Base-by-base conservation (phyloP, 2,329 filamentous ascomycete genomes). In the Zymoseptoria tritici region DNA sequence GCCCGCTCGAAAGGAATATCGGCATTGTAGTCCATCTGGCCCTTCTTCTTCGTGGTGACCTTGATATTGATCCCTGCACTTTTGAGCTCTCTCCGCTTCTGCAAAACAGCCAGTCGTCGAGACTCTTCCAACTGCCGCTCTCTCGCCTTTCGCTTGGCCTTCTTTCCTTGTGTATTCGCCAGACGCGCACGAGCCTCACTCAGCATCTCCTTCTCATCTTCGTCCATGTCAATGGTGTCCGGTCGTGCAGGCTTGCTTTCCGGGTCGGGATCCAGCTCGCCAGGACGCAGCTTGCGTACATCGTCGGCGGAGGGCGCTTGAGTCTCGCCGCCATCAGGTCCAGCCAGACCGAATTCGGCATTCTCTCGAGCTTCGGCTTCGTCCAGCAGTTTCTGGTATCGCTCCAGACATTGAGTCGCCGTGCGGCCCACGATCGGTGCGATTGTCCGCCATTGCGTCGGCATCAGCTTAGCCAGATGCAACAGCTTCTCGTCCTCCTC, bases 161-260 rank as follows among this genome's bases (percentile, higher is more conserved):
- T 99, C 78, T 99, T 99, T 73, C 94, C 94, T 76, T 97, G 94
- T 9, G 94, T 97, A 71, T 99, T 99, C 64, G 94, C 94, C 65
- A 99, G 80, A 78, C 94, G 91, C 58, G 94, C 94, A 72, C 94
- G 90, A 67, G 94, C 94, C 78, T 99, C 94, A 73, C 92, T 97
- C 71, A 99, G 77, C 94, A 99, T 99, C 77, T 99, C 94, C 79
- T 99, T 97, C 76, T 99, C 94, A 72, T 99, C 94, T 74, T 99
- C 94, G 73, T 99, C 94, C 70, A 99, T 85, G 76, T 99, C 94
- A 73, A 99, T 94, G 5, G 94, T 97, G 75, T 99, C 94, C 49
- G 94, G 94, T 61, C 92, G 84, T 42, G 94, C 94, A 58, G 94
- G 94, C 75, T 97, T 97, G 67, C 89, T 94, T 76, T 99, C 94